Percentiles rank a stretch among this genome's conserved stretches.
phyloP scores from a whole-genome alignment of 2,329 filamentous ascomycete genomes.

The Talaromyces rugulosus region DNA sequence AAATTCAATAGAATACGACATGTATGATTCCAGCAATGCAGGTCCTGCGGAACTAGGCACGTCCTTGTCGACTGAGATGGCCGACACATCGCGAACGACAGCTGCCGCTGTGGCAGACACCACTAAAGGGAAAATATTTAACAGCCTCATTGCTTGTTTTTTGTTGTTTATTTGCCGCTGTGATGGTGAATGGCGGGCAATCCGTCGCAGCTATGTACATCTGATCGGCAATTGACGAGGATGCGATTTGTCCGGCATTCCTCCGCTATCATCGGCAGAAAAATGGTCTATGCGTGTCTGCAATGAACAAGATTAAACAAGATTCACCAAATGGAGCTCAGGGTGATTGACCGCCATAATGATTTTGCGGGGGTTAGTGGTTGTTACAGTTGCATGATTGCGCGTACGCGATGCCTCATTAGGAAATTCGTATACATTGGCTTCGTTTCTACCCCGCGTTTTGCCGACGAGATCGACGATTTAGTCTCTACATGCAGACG shows the following conservation, averaged over 20 bases:
- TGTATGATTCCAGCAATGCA: constrained; percentile 2
- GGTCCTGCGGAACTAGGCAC: constrained; percentile 2
- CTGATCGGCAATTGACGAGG: neutral
- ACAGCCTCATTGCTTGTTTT: neutral
- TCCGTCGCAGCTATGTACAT: neutral
- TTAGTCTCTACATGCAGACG: neutral
- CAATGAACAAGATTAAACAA: neutral
- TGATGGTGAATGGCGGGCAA: neutral
- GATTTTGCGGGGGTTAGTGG: neutral
- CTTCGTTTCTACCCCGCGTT: neutral
- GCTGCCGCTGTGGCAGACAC: neutral
- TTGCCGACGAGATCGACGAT: neutral
- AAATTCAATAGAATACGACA: constrained; percentile 10
- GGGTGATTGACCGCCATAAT: neutral
- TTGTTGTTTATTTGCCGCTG: neutral
- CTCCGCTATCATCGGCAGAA: neutral
- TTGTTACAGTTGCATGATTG: neutral
- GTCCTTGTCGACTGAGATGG: neutral
- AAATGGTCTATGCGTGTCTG: neutral
- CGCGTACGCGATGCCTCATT: neutral
- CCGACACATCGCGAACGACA: neutral
- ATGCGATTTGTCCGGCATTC: neutral
- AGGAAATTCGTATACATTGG: neutral
- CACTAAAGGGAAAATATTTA: neutral
- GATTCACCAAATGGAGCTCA: neutral